Percentiles rank a stretch among this genome's conserved stretches.
phyloP scores from a whole-genome alignment of 371 early-diverging fungal genomes.

The Coemansia sp. region DNA sequence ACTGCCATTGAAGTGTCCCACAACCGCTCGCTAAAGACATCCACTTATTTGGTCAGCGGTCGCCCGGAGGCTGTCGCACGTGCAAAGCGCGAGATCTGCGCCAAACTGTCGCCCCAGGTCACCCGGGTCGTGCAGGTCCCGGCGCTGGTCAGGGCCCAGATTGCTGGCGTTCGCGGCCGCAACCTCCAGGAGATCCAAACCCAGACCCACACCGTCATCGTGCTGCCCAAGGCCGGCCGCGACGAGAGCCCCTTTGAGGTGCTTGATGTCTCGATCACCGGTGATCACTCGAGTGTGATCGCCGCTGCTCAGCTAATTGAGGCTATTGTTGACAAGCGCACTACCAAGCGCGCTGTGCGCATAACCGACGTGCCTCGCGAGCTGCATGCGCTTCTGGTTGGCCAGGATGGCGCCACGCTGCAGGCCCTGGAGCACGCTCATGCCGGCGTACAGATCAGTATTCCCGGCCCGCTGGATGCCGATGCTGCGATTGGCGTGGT shows the following conservation, averaged over 20 bases:
- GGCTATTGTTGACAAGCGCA: slow-evolving; percentile 74
- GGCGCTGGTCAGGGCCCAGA: slow-evolving; percentile 72
- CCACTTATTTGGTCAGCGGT: slow-evolving; percentile 85
- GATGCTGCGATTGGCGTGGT: slow-evolving; percentile 48
- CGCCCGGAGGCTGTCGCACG: slow-evolving; percentile 71
- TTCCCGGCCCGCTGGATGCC: slow-evolving; percentile 66
- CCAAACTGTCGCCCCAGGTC: slow-evolving; percentile 76
- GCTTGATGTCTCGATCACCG: slow-evolving; percentile 74
- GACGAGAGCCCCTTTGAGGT: slow-evolving; percentile 56
- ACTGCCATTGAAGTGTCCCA: slow-evolving; percentile 88
- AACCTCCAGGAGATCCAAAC: slow-evolving; percentile 73
- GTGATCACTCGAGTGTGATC: slow-evolving; percentile 80
- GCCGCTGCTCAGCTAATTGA: slow-evolving; percentile 87
- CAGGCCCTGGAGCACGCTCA: slow-evolving; percentile 56
- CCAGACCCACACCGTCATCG: slow-evolving; percentile 77
- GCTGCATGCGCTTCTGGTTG: slow-evolving; percentile 81
- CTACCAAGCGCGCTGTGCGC: slow-evolving; percentile 60
- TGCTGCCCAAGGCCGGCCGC: slow-evolving; percentile 62
- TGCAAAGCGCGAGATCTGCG: slow-evolving; percentile 77
- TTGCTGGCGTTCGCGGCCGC: slow-evolving; percentile 83
- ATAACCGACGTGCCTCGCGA: slow-evolving; percentile 61
- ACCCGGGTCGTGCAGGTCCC: slow-evolving; percentile 73
- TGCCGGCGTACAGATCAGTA: slow-evolving; percentile 69
- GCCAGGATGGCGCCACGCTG: slow-evolving; percentile 61
- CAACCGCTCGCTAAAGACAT: slow-evolving; percentile 70